These are phyloP conservation scores for Cornus kousa DNA, from an alignment of 148 eudicot genomes.

Conservation along the genomic window DNA sequence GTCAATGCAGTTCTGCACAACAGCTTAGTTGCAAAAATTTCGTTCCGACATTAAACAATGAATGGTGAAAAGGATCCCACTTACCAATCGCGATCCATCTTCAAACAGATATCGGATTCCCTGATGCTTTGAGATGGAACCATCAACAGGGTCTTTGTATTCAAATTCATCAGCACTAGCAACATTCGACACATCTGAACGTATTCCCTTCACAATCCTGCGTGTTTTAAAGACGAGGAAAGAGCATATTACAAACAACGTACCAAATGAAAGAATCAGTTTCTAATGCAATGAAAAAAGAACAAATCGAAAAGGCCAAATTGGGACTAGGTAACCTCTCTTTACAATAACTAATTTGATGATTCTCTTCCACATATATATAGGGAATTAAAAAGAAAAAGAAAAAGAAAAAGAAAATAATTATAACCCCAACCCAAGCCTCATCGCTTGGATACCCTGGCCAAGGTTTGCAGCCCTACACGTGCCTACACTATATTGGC, in stretches of 20 bases:
- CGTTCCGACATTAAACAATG: neutral
- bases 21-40: neutral
- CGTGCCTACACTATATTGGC: no score
- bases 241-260: neutral
- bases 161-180: constrained; percentile 81
- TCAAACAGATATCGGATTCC: constrained; percentile 90
- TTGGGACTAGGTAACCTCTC: no score
- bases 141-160: constrained; percentile 95
- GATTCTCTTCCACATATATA: no score
- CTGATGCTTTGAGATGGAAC: constrained; percentile 94
- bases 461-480: no score
- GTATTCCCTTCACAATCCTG: constrained; percentile 67
- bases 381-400: no score
- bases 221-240: neutral
- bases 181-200: constrained; percentile 66
- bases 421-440: no score
- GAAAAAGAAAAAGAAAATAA: no score
- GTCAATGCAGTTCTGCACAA: no score
- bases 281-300: neutral
- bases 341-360: no score
- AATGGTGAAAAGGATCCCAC: constrained; percentile 6
- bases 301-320: no score
- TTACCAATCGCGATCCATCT: constrained; percentile 93
- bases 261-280: neutral
- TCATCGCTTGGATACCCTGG: no score